Percentiles rank a stretch among this genome's conserved stretches.
These are phyloP conservation scores for Solanum hybrid DNA, from an alignment of 305 asterid species.

Conservation along the genomic window DNA sequence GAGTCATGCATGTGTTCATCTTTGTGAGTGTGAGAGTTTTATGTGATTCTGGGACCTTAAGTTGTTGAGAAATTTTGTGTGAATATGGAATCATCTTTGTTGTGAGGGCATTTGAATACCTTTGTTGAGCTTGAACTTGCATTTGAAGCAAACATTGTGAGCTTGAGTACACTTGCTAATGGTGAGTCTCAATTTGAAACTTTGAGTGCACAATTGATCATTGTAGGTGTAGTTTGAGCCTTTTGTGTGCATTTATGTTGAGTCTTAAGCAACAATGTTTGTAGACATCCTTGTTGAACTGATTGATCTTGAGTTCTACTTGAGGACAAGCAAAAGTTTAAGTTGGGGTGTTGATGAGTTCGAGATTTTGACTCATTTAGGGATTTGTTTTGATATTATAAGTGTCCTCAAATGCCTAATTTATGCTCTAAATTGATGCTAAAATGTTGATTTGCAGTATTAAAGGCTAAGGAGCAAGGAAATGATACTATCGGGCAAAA, in stretches of 20 bases:
- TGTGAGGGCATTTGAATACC: not conserved
- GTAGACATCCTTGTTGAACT: not conserved
- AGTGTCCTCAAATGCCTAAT: not conserved
- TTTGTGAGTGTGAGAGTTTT: no score
- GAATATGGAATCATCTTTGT: not conserved
- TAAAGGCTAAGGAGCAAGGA: no score
- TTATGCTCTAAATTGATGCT: not conserved
- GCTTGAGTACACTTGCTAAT: not conserved
- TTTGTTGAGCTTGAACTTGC: not conserved
- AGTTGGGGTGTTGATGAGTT: not conserved
- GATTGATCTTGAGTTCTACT: not conserved
- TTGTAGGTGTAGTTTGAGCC: no score
- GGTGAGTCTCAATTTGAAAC: no score
- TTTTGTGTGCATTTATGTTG: no score
- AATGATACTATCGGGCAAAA: no score
- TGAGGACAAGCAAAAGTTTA: not conserved
- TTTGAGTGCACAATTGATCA: no score
- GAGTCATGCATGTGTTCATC: no score
- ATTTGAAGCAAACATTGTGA: not conserved
- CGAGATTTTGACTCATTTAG: not conserved
- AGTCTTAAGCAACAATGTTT: not conserved
- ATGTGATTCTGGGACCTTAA: no score
- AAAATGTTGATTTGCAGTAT: not conserved
- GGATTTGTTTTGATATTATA: not conserved
- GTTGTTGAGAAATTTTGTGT: no score